A percentile compares a stretch with the other conserved stretches of the same genome.
phyloP scores from a whole-genome alignment of 208 protist species.

The Leishmania braziliensis region DNA sequence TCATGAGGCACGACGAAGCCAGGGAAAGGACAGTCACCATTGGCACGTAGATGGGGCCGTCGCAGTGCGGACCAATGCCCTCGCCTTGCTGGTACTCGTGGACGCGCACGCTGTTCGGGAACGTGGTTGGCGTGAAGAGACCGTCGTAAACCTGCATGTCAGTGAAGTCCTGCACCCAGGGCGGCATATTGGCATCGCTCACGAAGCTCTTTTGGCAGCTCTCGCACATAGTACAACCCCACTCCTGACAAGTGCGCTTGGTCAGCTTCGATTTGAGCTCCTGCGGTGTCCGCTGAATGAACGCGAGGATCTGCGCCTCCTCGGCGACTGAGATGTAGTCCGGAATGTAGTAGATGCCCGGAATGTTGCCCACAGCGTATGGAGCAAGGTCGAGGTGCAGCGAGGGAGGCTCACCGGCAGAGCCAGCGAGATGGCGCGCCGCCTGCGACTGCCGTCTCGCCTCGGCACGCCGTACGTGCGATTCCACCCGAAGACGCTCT shows the following conservation, averaged over 20 bases:
- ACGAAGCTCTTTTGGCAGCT: conserved; percentile 89
- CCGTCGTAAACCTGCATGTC: conserved; percentile 89
- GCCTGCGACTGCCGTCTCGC: background rate
- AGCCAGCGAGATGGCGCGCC: conserved; percentile 4
- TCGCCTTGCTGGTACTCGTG: conserved; percentile 89
- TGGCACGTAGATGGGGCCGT: conserved; percentile 91
- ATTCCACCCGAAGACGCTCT: conserved; percentile 48
- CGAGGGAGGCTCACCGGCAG: background rate
- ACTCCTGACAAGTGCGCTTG: conserved; percentile 90
- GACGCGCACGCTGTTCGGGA: conserved; percentile 92
- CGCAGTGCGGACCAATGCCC: conserved; percentile 88
- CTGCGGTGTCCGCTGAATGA: conserved; percentile 60
- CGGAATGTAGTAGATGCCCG: conserved; percentile 88
- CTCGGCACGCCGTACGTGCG: conserved; percentile 49
- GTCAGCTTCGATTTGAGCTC: conserved; percentile 82
- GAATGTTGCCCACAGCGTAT: conserved; percentile 71
- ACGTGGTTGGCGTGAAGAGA: conserved; percentile 85
- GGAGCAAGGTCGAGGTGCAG: conserved; percentile 62
- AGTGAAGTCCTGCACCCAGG: conserved; percentile 75
- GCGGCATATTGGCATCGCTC: conserved; percentile 83
- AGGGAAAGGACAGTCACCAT: conserved; percentile 82
- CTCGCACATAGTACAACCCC: conserved; percentile 90
- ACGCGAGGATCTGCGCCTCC: conserved; percentile 66
- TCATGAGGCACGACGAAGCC: conserved; percentile 82
- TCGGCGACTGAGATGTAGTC: conserved; percentile 85